Base-by-base conservation (phyloP, 208 protist genomes). In the Acanthamoeba triangularis region DNA sequence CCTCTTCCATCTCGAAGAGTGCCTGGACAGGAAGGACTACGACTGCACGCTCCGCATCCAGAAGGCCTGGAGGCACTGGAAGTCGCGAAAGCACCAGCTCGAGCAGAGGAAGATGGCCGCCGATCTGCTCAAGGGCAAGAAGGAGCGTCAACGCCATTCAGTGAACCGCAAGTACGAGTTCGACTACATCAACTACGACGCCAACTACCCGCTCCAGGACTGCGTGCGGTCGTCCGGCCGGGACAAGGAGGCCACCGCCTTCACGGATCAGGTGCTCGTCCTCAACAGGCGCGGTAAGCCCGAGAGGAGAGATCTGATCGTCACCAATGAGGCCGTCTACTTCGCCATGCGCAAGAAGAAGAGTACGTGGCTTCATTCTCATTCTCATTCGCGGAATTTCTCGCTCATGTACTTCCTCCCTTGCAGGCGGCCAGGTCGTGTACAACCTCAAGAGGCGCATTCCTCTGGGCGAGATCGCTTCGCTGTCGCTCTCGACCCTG, bases 111-210 rank as follows among this genome's bases (percentile, higher is more conserved):
- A 87, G 56, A 93, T 96, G 72, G 96, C 96, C 41, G 95, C 96
- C n/a, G 91, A 97, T 49, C 56, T 98, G 23, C 78, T 98, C 30
- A 94, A 96, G 74, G 96, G 96, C 80, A 97, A 97, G 87, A 98
- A 98, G 92, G 96, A 98, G 56, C 95, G 97, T 56, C 94, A 96
- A 82, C 59, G 97, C 61, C 94, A 90, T 35, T 96, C 92, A 3
- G 82, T 98, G 54, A 97, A 97, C 47, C 95, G 97, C 82, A 96
- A 96, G 41, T 98, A 96, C 94, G 95, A 95, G 10, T 92, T 87
- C 30, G 97, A 98, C 72, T 98, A 98, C 90, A 97, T 98, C 33
- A 95, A 97, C 49, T 98, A 97, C 95, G 91, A 96, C 23, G 90
- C 95, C 72, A 98, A 98, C 96, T 96, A 95, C 33, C 47, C 72